Evolutionary conservation across 1,139 yeast genomes (phyloP), one percentile per base, ranked within the genome.

Genomic region (Wickerhamomyces sp.): DNA sequence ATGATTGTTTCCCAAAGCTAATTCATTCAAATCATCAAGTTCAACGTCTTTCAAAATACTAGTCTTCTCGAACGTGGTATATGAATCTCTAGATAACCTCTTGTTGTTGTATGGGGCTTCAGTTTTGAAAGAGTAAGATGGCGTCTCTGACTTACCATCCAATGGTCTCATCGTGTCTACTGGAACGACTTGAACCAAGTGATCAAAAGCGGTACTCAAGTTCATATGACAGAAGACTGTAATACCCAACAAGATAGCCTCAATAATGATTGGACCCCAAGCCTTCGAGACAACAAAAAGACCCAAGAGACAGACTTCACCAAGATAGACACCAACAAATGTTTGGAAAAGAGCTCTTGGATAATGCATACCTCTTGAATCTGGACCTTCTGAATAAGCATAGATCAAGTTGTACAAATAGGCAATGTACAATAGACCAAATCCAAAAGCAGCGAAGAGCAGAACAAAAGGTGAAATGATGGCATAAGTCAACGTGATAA

Each of bases 181-280:
- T 26, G 91, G 88, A 30, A 80, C 68, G 18, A 70, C 71, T 1
- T 55, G 52, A 42, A 80, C 53, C 54, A 88, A 65, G n/a, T 72
- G 70, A 38, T 68, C 76, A 55, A 86, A 86, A 0, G 95, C 84
- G 17, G 54, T 45, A 36, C 66, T 71, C 51, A 89, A 58, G 40
- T 74, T 68, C 23, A 75, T 27, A 54, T 91, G 96, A 38, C 75
- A 70, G 51, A 76, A 74, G 5, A 74, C 70, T 1, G 96, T 87
- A 43, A 72, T 66, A 13, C 67, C 75, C 13, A 87, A 52, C 37
- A 79, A 66, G 38, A 86, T 69, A 8, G 75, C 81, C 59, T 84
- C 87, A 36, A 91, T 63, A 13, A 75, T 89, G 45, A 89, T 72
- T 31, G 95, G 94, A 26, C 95, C 96, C 96, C 96, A 89, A 38